These are phyloP conservation scores for Candida sithepensis DNA, from an alignment of 805 yeast genomes.

Conservation along the genomic window DNA sequence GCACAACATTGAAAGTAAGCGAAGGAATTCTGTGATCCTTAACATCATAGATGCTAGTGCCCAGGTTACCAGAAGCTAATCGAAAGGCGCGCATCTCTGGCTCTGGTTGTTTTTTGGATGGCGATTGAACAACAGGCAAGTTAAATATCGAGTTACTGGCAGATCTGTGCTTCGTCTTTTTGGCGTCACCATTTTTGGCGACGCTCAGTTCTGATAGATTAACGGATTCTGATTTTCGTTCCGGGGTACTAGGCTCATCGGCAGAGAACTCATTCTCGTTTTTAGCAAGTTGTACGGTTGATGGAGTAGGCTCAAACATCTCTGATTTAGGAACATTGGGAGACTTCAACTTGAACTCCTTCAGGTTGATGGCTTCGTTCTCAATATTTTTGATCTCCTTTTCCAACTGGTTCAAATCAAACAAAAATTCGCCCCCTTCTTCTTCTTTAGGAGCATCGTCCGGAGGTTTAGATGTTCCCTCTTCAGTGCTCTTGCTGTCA, in stretches of 20 bases:
- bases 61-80: constrained; percentile 3
- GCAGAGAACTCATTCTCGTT: constrained; percentile 5
- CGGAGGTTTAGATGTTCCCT: background rate
- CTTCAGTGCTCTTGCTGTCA: constrained; percentile 3
- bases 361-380: constrained; percentile 26
- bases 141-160: constrained; percentile 16
- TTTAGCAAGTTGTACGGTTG: constrained; percentile 1
- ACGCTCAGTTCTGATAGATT: background rate
- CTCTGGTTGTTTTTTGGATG: background rate
- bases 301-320: background rate
- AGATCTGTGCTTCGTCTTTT: background rate
- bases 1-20: constrained; percentile 9
- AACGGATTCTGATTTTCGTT: background rate
- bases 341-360: constrained; percentile 18
- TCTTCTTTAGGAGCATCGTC: background rate
- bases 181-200: background rate
- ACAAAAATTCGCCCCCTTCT: constrained; percentile 23
- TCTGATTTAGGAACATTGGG: constrained; percentile 1
- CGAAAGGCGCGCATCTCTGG: constrained; percentile 10
- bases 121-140: constrained; percentile 16
- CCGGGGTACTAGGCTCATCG: background rate
- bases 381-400: constrained; percentile 45
- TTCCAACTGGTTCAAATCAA: constrained; percentile 42
- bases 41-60: background rate
- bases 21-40: constrained; percentile 9